Conservation (phyloP, 148 eudicot species). For the Diospyros kaki region DNA sequence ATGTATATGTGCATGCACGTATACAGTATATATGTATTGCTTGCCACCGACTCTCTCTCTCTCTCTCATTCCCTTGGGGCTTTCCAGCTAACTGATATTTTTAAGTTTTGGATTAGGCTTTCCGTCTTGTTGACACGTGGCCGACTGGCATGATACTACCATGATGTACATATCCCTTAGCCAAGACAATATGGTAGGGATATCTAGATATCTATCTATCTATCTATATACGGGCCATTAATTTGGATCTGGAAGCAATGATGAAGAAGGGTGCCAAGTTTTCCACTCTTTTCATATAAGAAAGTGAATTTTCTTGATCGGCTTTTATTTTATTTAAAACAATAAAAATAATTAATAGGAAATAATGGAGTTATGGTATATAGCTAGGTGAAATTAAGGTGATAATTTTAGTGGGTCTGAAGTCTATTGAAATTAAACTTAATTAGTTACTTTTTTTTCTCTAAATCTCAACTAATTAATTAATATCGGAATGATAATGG, state of each 20-base stretch:
- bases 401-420: no score
- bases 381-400: no score
- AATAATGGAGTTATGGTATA: no score
- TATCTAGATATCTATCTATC: no score
- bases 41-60: not conserved
- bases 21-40: not conserved
- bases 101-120: constrained; percentile 4
- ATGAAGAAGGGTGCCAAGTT: not conserved
- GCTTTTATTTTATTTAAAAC: no score
- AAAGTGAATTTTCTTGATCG: not conserved
- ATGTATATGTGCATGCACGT: not conserved
- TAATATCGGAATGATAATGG: no score
- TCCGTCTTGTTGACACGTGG: not conserved
- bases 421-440: no score
- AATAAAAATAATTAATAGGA: no score
- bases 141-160: not conserved
- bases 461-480: no score
- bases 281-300: not conserved
- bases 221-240: not conserved
- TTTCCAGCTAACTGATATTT: not conserved
- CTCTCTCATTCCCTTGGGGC: not conserved
- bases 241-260: constrained; percentile 12
- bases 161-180: not conserved
- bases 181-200: not conserved
- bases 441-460: no score